phyloP scores from a whole-genome alignment of 192 early-diverging fungal genomes.

The Coemansia sp. region DNA sequence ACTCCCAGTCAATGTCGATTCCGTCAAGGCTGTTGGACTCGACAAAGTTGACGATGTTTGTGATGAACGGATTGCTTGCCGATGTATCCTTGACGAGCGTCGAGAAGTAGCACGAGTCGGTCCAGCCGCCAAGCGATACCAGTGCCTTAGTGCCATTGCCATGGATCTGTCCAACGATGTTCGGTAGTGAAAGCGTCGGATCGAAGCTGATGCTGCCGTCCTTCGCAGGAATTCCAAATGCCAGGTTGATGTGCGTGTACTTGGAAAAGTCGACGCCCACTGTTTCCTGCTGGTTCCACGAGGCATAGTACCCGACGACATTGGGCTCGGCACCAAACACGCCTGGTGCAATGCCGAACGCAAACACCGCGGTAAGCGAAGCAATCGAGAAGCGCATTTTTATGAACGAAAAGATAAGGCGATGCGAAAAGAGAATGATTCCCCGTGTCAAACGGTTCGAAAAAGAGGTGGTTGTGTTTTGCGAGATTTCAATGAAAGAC shows the following conservation, averaged over 20 bases:
- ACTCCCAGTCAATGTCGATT: constrained; percentile 77
- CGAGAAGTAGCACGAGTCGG: constrained; percentile 58
- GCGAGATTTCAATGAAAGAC: no score
- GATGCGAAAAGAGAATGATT: no score
- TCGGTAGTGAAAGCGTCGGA: constrained; percentile 38
- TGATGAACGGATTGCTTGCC: constrained; percentile 45
- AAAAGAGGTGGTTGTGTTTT: no score
- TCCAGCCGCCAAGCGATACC: constrained; percentile 71
- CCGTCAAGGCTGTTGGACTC: constrained; percentile 63
- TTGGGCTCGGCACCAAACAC: neutral
- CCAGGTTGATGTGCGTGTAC: constrained; percentile 73
- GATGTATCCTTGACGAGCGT: constrained; percentile 40
- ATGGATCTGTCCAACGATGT: constrained; percentile 57
- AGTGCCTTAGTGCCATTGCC: constrained; percentile 58
- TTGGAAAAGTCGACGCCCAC: constrained; percentile 36
- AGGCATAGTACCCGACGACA: constrained; percentile 42
- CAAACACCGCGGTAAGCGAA: neutral
- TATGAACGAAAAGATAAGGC: no score
- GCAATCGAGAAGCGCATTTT: neutral
- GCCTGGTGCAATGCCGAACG: neutral
- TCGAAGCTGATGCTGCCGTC: constrained; percentile 44
- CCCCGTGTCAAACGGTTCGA: no score
- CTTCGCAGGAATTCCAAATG: constrained; percentile 54
- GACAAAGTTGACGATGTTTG: constrained; percentile 50
- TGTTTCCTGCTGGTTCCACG: constrained; percentile 33